Evolutionary conservation across 352 stramenopile species (phyloP), one percentile per base, ranked within the genome.

Genomic region (Globisporangium carolinianum): DNA sequence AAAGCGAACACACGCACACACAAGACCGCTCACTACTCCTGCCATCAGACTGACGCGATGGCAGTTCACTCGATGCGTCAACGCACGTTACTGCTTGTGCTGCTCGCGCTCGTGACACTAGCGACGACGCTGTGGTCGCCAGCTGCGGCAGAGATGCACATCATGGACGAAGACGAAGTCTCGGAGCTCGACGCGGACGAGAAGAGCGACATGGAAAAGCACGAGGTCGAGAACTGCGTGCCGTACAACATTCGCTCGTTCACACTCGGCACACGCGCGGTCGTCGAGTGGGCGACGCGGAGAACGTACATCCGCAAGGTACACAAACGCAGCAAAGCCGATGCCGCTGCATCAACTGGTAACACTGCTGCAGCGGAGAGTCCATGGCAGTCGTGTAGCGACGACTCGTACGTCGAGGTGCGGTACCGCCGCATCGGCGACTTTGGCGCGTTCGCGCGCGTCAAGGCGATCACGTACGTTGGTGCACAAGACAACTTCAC

Each of bases 221-320:
- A 75, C 59, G 77, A 89, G 65, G 69, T 94, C 48, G 83, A 94
- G 63, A 94, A 94, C 69, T 94, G 81, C 63, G 80, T 89, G 58
- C 83, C 81, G 12, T 86, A 87, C 68, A 74, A 89, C 67, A 84
- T 93, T 47, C 74, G 72, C 45, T 91, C 81, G 47, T 88, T 82
- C 53, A 58, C 83, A 17, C 53, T 89, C n/a, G 77, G 71, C 49
- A 58, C 58, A 8, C 68, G 69, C 18, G 80, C 67, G 6, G 69
- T 89, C 0, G 69, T 93, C 38, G 79, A 90, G 65, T 93, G 83
- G 79, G 65, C 73, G 38, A 90, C 81, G 47, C 70, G 75, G 36
- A 71, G 83, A 46, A 89, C 83, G 6, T 90, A 89, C 60, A 86
- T 91, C 53, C 69, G 55, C 48, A 86, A 83, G 24, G 76, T 91